Base-by-base conservation (phyloP, 306 rosid genomes). In the Trifolium repens region DNA sequence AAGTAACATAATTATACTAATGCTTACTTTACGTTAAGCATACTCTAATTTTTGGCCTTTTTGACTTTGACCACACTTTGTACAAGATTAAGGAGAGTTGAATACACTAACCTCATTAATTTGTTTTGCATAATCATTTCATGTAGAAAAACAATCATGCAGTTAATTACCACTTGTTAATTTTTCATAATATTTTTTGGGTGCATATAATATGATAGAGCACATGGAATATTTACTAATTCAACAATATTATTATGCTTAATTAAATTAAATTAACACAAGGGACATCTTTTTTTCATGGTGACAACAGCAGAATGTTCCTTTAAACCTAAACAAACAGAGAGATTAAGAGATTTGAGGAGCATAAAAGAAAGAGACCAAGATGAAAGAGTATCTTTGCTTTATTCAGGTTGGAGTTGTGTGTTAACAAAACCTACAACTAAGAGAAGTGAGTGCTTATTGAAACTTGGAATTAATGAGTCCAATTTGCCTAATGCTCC, bases 331-430 rank as follows among this genome's bases (percentile, higher is more conserved):
- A 66, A 72, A 73, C 85, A 79, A 82, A 82, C 78, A 8, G 82
- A 72, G 47, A 80, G 77, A 68, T 61, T 65, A 58, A 32, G 19
- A 52, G 87, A 85, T 74, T 80, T 61, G 6, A 67, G 53, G 55
- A 78, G 62, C 57, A 78, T 46, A 39, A 67, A 61, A 62, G 87
- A 79, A 61, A 73, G 32, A 43, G 67, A 67, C 24, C 26, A 69
- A 35, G 67, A 81, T 44, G 90, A 89, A 75, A 83, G 58, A 63
- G 81, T 69, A 47, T 75, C 88, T 19, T 50, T 87, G 58, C 84
- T 94, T 34, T 90, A 87, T 82, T 91, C 97, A 11, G 89, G 86
- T 52, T 94, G 98, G 98, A 81, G 87, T 78, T 84, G 82, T 77
- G 19, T 74, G 81, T 67, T 90, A 59, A 76, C 46, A 10, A 81